Evolutionary conservation across 441 rosid genomes (phyloP).

Genomic region (Croton laevigatus): DNA sequence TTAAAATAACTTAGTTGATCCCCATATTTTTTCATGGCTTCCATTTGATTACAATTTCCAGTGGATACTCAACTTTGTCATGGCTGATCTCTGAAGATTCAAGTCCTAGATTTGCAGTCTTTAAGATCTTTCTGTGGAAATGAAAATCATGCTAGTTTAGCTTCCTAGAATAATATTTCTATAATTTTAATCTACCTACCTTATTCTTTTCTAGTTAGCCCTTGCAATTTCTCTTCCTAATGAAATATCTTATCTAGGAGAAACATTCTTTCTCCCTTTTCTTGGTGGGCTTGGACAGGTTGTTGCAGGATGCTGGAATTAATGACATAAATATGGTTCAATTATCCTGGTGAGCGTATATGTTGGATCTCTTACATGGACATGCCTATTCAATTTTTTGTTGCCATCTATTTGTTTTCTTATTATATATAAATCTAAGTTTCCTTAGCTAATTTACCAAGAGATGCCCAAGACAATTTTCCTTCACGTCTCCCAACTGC

Average conservation of each 20-base stretch:
- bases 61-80: neutral
- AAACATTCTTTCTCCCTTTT: neutral
- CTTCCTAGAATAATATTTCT: neutral
- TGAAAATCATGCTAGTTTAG: neutral
- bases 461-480: neutral
- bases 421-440: too few relatives aligned
- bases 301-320: conserved; percentile 78
- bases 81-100: neutral
- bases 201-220: neutral
- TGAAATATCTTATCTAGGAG: neutral
- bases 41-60: neutral
- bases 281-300: conserved; percentile 34
- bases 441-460: neutral
- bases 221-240: neutral
- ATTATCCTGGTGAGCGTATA: conserved; percentile 60
- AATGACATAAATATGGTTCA: conserved; percentile 69
- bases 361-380: neutral
- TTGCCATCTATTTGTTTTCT: neutral
- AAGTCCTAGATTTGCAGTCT: neutral
- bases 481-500: conserved; percentile 4
- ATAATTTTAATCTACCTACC: neutral
- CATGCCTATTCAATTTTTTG: neutral
- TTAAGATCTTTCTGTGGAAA: neutral
- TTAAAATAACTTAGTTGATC: neutral
- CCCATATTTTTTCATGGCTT: neutral